phyloP scores from a whole-genome alignment of 2,329 filamentous ascomycete genomes.

The Sclerotinia borealis region DNA sequence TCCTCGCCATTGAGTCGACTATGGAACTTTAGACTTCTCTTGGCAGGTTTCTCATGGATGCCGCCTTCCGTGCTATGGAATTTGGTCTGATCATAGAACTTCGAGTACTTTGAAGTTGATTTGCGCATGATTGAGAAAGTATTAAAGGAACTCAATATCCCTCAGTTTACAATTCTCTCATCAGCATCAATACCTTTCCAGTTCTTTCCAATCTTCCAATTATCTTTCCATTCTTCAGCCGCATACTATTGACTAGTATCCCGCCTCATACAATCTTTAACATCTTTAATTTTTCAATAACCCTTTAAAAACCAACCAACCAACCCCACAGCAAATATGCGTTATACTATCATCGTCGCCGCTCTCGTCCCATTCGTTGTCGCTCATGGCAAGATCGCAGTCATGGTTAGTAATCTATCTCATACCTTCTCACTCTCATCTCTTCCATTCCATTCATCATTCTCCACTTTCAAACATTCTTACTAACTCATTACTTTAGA shows the following conservation, averaged over 20 bases:
- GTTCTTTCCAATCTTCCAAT: conserved; percentile 17
- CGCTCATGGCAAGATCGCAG: conserved; percentile 54
- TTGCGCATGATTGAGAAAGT: conserved; percentile 14
- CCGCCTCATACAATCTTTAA: conserved; percentile 23
- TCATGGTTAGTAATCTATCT: conserved; percentile 21
- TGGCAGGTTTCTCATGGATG: conserved; percentile 15
- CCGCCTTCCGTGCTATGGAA: neutral
- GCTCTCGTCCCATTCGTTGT: conserved; percentile 49
- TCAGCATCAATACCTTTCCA: conserved; percentile 28
- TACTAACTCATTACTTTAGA: conserved; percentile 13
- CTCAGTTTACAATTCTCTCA: conserved; percentile 19
- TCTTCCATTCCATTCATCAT: neutral
- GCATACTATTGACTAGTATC: conserved; percentile 31
- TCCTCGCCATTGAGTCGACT: neutral
- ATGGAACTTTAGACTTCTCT: conserved; percentile 14
- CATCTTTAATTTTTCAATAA: conserved; percentile 12
- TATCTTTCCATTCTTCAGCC: conserved; percentile 19
- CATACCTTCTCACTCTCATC: neutral
- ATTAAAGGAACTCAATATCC: conserved; percentile 25
- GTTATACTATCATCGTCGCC: conserved; percentile 33
- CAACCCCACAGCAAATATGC: conserved; percentile 24
- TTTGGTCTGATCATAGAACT: neutral
- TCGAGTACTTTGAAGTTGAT: neutral
- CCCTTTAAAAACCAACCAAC: conserved; percentile 1
- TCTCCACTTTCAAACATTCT: neutral